phyloP scores from a whole-genome alignment of 108 stramenopile genomes.

The Schizochytrium sp. region DNA sequence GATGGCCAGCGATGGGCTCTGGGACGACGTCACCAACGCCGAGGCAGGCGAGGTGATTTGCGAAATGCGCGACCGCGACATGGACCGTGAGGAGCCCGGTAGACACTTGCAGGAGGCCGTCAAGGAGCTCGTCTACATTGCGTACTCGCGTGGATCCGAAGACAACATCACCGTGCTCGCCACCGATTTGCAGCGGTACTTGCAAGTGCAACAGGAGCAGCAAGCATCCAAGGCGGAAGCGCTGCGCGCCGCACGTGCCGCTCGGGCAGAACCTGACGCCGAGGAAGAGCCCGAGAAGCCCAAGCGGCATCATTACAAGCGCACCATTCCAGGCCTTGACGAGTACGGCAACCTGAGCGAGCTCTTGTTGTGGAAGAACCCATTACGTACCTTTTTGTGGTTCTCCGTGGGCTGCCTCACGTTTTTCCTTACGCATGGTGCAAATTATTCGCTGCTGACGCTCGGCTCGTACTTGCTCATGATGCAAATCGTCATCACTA shows the following conservation, averaged over 20 bases:
- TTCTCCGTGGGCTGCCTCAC: slow-evolving; percentile 5
- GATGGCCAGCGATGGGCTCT: slow-evolving; percentile 42
- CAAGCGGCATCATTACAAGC: background rate
- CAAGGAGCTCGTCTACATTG: slow-evolving; percentile 3
- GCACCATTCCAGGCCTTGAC: background rate
- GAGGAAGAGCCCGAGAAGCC: background rate
- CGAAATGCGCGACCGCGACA: background rate
- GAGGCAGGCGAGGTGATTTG: slow-evolving; percentile 22
- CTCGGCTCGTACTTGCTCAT: background rate
- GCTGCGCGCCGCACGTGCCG: background rate
- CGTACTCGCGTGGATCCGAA: background rate
- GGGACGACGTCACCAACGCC: slow-evolving; percentile 34
- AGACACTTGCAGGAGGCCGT: background rate
- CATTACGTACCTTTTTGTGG: slow-evolving; percentile 1
- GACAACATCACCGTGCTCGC: slow-evolving; percentile 11
- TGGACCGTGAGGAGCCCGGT: background rate
- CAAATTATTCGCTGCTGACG: background rate
- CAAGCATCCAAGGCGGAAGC: background rate
- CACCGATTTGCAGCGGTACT: background rate
- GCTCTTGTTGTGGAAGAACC: slow-evolving; percentile 5
- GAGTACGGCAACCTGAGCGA: background rate
- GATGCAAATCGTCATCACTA: slow-evolving; percentile 14
- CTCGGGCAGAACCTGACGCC: background rate
- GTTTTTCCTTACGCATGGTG: background rate
- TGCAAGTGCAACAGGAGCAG: background rate